Base-by-base conservation (phyloP, 75 land plant species). In the Cryptomeria japonica region DNA sequence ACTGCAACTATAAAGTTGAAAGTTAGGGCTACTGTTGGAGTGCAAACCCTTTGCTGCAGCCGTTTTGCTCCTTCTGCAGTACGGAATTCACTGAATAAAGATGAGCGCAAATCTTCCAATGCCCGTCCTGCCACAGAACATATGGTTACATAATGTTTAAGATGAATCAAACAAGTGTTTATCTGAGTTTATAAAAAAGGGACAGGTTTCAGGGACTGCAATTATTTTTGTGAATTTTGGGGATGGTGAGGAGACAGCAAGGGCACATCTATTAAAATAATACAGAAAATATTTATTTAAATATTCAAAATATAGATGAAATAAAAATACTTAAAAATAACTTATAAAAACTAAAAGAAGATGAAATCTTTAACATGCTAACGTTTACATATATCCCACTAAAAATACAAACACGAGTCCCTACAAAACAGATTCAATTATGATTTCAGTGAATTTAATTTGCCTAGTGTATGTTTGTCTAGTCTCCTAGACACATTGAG, bases 1-100 rank as follows among this genome's bases (percentile, higher is more conserved):
- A 94, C 93, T 55, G 95, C 87, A 75, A 95, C 92, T 13, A 91
- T 10, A 88, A 95, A 95, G 88, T 95, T 94, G 89, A 95, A 95
- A 34, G 93, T 86, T 89, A 95, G 82, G 46, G 96, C 96, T 68
- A 92, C 93, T 25, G 70, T 75, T 3, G 96, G 95, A 32, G 95
- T 93, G 87, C 96, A 95, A 51, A 92, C 75, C 16, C 93, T 90
- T 78, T 95, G 95, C 76, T 95, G 96, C 49, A 88, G 92, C 14
- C 93, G 91, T 84, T 86, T 95, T 55, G 96, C 96, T 70, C 92
- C 93, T 56, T 93, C 95, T 68, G 95, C 85, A 47, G 93, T 92
- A 39, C 89, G 90, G 12, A 95, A 83, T 25, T 93, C 96, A 88
- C 84, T 91, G 53, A 91, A 88, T 13, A 95, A 84, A 32, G 91